Evolutionary conservation across 1,139 yeast species (phyloP).

Genomic region (Sugiyamaella novakii): DNA sequence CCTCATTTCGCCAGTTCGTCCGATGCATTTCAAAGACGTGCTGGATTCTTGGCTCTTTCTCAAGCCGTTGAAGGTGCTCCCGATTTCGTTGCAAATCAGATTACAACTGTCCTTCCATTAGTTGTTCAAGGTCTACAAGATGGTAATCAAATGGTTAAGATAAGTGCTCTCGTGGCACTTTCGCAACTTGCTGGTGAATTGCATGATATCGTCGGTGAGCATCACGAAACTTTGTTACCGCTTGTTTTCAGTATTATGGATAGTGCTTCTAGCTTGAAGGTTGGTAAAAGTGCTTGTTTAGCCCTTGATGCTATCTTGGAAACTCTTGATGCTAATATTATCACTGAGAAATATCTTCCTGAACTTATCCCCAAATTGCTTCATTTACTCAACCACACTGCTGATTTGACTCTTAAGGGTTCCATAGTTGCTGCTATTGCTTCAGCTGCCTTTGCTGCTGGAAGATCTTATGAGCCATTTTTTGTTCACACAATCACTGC

Average conservation of each 20-base stretch:
- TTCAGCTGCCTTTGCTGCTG: conserved; percentile 94
- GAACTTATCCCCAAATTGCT: conserved; percentile 89
- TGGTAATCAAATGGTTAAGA: conserved; percentile 71
- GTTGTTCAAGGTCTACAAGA: conserved; percentile 79
- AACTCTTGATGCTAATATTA: conserved; percentile 83
- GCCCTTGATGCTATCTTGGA: conserved; percentile 93
- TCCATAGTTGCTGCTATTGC: conserved; percentile 96
- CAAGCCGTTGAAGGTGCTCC: conserved; percentile 93
- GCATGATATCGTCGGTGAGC: conserved; percentile 80
- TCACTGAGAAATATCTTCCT: conserved; percentile 73
- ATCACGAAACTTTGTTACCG: conserved; percentile 81
- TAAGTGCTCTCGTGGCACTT: conserved; percentile 83
- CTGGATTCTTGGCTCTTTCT: conserved; percentile 79
- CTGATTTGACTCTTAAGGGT: conserved; percentile 70
- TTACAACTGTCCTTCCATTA: conserved; percentile 71
- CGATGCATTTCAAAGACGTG: conserved; percentile 80
- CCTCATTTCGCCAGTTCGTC: conserved; percentile 64
- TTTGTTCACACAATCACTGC: conserved; percentile 78
- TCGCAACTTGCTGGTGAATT: conserved; percentile 79
- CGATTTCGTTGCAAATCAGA: conserved; percentile 78
- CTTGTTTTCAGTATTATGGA: conserved; percentile 86
- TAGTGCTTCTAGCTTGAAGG: conserved; percentile 76
- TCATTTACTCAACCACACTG: conserved; percentile 68
- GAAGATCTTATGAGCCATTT: conserved; percentile 82
- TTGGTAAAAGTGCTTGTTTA: conserved; percentile 87